Base-by-base conservation (phyloP, 2,329 filamentous ascomycete species). In the Chrysoporthe cubensis region DNA sequence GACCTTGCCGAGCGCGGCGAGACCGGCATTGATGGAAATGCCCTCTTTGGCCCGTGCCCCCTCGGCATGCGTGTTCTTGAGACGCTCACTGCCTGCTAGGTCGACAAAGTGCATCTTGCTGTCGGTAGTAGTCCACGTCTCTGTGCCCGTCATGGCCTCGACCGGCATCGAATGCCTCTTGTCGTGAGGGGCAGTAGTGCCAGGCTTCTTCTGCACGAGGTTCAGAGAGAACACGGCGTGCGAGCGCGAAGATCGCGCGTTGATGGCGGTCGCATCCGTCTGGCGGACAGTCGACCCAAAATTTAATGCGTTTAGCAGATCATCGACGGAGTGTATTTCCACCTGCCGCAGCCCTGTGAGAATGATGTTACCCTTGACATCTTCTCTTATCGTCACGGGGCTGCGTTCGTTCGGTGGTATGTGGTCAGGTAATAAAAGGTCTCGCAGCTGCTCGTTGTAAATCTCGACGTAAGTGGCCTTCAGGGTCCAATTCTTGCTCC, bases 61-160 rank as follows among this genome's bases (percentile, higher is more conserved):
- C 71, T 97, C 94, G 0, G 96, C 96, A 44, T 94, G 93, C 0
- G 96, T 99, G 75, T 99, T 98, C 82, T 99, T 99, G 75, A 99
- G 83, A 73, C 96, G 88, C 81, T 99, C 96, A 77, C 96, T 98
- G 72, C 96, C 96, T 63, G 96, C 96, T 78, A 99, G 82, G 87
- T 99, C 96, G 69, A 99, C 96, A 76, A 99, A 99, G 78, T 99
- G 96, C 62, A 99, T 86, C 80, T 99, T 99, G 88, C 96, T 99
- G 79, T 99, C 96, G 11, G 96, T 91, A 0, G 94, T 97, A 54
- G 98, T 86, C 79, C 87, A 88, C 61, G 85, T 85, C 44, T 90
- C 87, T 21, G 90, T 87, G 34, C 87, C 86, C 2, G 90, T 87
- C 83, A 96, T 87, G 50, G 90, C 87, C 76, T 98, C 96, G 6